Evolutionary conservation across 371 early-diverging fungal genomes (phyloP).

Genomic region (Mortierella sp.): DNA sequence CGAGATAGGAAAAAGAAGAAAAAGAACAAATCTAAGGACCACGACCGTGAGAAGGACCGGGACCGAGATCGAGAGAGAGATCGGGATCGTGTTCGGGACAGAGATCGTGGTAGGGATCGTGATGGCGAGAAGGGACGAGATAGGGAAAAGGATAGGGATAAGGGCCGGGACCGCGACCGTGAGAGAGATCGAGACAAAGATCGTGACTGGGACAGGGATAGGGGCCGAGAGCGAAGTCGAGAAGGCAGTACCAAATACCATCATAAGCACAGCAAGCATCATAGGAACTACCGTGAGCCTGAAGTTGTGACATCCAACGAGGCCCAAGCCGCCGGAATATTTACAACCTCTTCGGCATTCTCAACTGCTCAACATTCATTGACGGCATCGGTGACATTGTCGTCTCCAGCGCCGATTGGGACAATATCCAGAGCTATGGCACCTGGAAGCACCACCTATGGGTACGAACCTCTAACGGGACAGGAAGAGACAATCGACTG

Average conservation of each 20-base stretch:
- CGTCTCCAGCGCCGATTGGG: not conserved
- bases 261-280: slow-evolving; percentile 35
- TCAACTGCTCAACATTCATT: not conserved
- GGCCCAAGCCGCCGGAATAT: too few species aligned
- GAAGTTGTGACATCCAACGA: slow-evolving; percentile 2
- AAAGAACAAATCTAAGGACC: slow-evolving; percentile 51
- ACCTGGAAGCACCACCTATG: not conserved
- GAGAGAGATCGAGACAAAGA: slow-evolving; percentile 32
- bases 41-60: slow-evolving; percentile 33
- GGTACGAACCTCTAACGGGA: slow-evolving; percentile 3
- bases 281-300: slow-evolving; percentile 13
- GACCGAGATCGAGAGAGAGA: slow-evolving; percentile 11
- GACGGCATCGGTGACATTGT: not conserved
- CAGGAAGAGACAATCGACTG: slow-evolving; percentile 67
- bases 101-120: slow-evolving; percentile 17
- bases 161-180: not conserved
- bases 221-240: slow-evolving; percentile 11
- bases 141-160: slow-evolving; percentile 6
- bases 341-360: too few species aligned
- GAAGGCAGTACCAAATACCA: slow-evolving; percentile 26
- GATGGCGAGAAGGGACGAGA: slow-evolving; percentile 10
- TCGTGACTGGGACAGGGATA: slow-evolving; percentile 15
- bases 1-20: slow-evolving; percentile 54
- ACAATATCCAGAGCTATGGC: not conserved
- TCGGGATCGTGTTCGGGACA: slow-evolving; percentile 25